Evolutionary conservation across 192 early-diverging fungal species (phyloP).

Genomic region (Tieghemiomyces parasiticus): DNA sequence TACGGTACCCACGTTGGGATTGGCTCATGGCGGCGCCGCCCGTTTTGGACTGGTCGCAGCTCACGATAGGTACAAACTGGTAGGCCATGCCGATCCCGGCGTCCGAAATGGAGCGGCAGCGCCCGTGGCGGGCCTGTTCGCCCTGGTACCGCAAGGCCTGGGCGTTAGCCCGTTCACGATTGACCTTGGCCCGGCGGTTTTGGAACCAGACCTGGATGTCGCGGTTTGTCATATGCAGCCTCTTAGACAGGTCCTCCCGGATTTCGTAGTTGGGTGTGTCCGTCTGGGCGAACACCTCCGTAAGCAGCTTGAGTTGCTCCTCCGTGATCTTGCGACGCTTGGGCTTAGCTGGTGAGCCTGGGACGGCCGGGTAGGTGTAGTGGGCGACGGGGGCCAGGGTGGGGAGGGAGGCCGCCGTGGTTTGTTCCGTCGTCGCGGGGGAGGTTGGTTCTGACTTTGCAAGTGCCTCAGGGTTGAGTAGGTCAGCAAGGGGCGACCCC

Average conservation of each 20-base stretch:
- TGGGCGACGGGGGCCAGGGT: too few relatives aligned
- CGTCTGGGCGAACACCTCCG: conserved; percentile 50
- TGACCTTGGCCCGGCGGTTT: conserved; percentile 70
- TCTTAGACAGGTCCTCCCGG: conserved; percentile 50
- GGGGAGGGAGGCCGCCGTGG: too few relatives aligned
- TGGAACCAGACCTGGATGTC: conserved; percentile 86
- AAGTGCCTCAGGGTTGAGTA: too few relatives aligned
- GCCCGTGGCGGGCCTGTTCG: conserved; percentile 24
- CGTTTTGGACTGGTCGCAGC: conserved; percentile 15
- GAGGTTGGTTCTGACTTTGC: too few relatives aligned
- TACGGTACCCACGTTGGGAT: conserved; percentile 16
- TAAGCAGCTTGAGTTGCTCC: conserved; percentile 53
- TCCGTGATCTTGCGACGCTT: conserved; percentile 65
- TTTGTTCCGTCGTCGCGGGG: too few relatives aligned
- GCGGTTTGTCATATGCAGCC: conserved; percentile 64
- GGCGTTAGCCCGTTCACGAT: conserved; percentile 40
- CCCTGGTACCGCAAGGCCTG: conserved; percentile 24
- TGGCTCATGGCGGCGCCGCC: conserved; percentile 16
- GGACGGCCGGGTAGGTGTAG: too few relatives aligned
- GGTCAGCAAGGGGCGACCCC: too few relatives aligned
- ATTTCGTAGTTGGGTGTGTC: conserved; percentile 68
- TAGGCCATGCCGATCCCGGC: background rate
- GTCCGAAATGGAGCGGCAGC: conserved; percentile 5
- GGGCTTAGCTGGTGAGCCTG: conserved; percentile 38
- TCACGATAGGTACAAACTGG: conserved; percentile 14